Percentiles rank a stretch among this genome's conserved stretches.
Conservation (phyloP, 352 stramenopile species). For the Vaucheria bursata region DNA sequence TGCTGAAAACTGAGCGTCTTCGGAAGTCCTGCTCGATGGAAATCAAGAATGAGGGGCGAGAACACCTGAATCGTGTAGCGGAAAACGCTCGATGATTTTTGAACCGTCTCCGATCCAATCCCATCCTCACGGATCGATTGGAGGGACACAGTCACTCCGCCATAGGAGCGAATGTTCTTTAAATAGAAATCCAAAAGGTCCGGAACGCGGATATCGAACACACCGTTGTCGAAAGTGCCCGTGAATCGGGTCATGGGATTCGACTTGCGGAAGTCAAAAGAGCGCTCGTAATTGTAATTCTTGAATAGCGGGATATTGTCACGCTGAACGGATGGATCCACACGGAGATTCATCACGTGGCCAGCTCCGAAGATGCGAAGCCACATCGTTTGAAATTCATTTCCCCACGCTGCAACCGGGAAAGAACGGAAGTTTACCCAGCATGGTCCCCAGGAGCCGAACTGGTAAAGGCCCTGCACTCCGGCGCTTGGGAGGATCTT, state of each 20-base stretch:
- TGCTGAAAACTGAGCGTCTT: neutral
- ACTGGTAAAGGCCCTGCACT: neutral
- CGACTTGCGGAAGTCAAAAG: neutral
- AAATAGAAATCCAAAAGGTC: constrained; percentile 1
- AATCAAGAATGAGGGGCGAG: neutral
- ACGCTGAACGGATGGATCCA: neutral
- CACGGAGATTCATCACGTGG: neutral
- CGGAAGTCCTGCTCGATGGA: neutral
- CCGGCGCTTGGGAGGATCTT: neutral
- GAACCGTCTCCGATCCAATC: neutral
- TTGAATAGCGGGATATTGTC: neutral
- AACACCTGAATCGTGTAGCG: neutral
- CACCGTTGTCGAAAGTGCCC: neutral
- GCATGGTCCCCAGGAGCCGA: neutral
- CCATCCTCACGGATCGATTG: neutral
- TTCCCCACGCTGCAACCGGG: neutral
- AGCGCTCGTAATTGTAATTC: neutral
- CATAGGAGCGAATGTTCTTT: neutral
- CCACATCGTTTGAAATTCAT: neutral
- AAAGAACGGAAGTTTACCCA: neutral
- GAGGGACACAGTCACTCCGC: neutral
- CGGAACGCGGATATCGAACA: neutral
- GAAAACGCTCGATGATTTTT: neutral
- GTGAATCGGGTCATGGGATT: neutral
- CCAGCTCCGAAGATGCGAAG: neutral